Evolutionary conservation across 2,329 filamentous ascomycete species (phyloP).

Genomic region (Magnaporthiopsis rhizophila): DNA sequence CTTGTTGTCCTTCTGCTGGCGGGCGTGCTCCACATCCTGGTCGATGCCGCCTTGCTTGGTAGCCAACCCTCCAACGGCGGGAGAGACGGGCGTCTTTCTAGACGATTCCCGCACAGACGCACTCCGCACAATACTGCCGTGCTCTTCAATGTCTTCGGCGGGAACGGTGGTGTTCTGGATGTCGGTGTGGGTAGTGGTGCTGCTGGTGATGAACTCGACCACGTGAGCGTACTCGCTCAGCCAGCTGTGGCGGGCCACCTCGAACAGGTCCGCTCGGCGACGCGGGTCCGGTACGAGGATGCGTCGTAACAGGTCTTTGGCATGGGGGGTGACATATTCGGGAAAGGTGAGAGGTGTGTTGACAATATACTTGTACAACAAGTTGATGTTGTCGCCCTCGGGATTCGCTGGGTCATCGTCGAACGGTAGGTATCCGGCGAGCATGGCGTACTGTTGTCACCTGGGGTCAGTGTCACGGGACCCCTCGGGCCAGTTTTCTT

Average conservation of each 20-base stretch:
- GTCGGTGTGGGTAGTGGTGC: constrained; percentile 77
- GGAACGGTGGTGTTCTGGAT: constrained; percentile 72
- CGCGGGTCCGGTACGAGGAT: constrained; percentile 94
- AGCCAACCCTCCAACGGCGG: constrained; percentile 53
- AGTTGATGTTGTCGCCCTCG: constrained; percentile 97
- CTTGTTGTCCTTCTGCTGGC: constrained; percentile 77
- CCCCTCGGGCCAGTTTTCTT: not conserved
- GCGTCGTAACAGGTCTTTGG: constrained; percentile 80
- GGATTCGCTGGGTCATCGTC: constrained; percentile 98
- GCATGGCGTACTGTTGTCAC: constrained; percentile 90
- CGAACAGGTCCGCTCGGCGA: constrained; percentile 91
- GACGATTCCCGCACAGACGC: constrained; percentile 84
- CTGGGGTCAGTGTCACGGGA: constrained; percentile 9
- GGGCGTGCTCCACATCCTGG: constrained; percentile 51
- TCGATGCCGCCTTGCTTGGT: constrained; percentile 72
- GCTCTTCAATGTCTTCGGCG: constrained; percentile 45
- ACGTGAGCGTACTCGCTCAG: constrained; percentile 94
- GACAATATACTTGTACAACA: constrained; percentile 98
- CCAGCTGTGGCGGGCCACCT: constrained; percentile 97
- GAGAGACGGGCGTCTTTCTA: constrained; percentile 51
- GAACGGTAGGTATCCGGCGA: constrained; percentile 94
- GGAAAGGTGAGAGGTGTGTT: constrained; percentile 95
- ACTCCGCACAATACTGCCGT: constrained; percentile 65
- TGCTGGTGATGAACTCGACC: constrained; percentile 94
- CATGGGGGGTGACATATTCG: constrained; percentile 97